Base-by-base conservation (phyloP, 2,329 filamentous ascomycete species). In the Penicillium sp. region DNA sequence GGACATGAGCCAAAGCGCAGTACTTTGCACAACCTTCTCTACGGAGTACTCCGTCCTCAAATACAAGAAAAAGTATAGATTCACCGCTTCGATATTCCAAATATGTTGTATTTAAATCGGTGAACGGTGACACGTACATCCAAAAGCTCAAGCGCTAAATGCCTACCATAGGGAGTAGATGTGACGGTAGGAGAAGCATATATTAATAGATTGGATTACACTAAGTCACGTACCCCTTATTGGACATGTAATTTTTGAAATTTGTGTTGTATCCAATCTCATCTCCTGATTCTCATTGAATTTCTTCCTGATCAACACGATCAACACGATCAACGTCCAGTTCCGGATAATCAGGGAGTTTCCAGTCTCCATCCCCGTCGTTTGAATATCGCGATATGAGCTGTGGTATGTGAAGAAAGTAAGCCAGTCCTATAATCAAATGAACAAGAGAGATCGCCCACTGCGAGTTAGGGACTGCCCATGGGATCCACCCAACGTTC, bases 301-400 rank as follows among this genome's bases (percentile, higher is more conserved):
- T 31, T 15, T 41, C 12, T n/a, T 8, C 3, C 25, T 25, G 25
- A 50, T 29, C 25, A 41, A 29, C 17, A 2, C 17, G 10, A n/a
- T 36, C n/a, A 41, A 31, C n/a, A 1, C 35, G 5, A 38, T n/a
- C 17, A 21, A 13, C 19, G 5, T 21, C 9, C 12, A 60, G 42
- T 33, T 63, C 58, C 8, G 54, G 50, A 59, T 70, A 67, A 9
- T 63, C 61, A 8, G 67, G 67, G 35, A 67, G 9, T 41, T 65
- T 52, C 65, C 62, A 70, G 2, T 55, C 58, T 5, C 64, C 64
- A 33, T 55, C 55, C 17, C 62, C 51, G 9, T 68, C 61, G 6
- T 23, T 55, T n/a, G 53, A 53, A n/a, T 65, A 60, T 27, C 55
- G 54, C 8, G 59, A 44, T 6, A 67, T 10, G 12, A 67, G 36